phyloP scores from a whole-genome alignment of 306 rosid genomes.

The Vachellia pachyceras region DNA sequence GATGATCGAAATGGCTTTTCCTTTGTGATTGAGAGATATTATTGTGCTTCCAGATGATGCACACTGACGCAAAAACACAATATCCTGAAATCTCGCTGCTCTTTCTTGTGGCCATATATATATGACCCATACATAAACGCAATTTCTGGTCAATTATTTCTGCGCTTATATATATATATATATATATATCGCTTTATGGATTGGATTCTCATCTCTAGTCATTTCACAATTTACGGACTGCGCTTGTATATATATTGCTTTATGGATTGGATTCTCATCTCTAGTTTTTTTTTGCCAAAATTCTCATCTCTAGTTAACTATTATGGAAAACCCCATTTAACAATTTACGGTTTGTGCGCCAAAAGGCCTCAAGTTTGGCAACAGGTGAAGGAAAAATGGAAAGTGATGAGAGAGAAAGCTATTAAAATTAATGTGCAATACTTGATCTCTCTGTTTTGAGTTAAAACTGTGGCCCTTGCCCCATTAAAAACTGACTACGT shows the following conservation, averaged over 20 bases:
- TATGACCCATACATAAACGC: neutral
- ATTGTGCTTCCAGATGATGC: too few species aligned
- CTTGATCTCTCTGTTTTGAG: neutral
- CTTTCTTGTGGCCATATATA: neutral
- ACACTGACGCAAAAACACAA: neutral
- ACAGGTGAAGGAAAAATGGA: neutral
- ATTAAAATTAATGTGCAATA: neutral
- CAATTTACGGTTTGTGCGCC: neutral
- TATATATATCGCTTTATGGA: neutral
- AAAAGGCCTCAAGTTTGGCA: neutral
- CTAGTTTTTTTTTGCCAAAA: too few species aligned
- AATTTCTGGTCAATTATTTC: slow-evolving; percentile 20
- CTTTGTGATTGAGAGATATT: neutral
- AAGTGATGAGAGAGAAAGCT: neutral
- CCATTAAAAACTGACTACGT: slow-evolving; percentile 14
- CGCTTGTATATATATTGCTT: neutral
- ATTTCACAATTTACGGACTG: neutral
- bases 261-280: neutral
- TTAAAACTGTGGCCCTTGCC: neutral
- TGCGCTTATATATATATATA: neutral
- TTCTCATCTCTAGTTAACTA: neutral
- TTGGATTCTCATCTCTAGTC: slow-evolving; percentile 7
- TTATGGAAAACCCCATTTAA: too few species aligned
- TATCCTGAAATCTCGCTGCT: neutral
- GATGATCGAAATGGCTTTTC: neutral